Evolutionary conservation across 176 grass and related monocot genomes (phyloP).

Genomic region (bread wheat (Triticum aestivum)): DNA sequence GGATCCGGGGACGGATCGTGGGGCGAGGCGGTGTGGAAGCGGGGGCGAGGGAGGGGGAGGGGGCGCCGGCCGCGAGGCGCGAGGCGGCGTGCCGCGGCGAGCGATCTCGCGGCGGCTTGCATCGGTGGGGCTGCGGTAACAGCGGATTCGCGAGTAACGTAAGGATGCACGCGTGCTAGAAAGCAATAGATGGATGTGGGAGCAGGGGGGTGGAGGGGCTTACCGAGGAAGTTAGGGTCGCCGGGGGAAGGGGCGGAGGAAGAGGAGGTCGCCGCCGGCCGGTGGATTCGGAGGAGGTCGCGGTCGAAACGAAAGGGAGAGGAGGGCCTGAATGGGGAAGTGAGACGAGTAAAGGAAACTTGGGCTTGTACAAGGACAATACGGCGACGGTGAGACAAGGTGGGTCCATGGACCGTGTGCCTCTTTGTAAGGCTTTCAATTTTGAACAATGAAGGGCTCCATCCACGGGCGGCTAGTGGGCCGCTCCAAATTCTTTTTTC

Average conservation of each 20-base stretch:
- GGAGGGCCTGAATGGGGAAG: neutral
- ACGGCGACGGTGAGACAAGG: too few relatives aligned
- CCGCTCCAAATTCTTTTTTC: too few relatives aligned
- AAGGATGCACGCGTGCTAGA: conserved; percentile 8
- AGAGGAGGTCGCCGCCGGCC: conserved; percentile 33
- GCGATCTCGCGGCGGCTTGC: conserved; percentile 22
- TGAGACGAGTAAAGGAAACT: too few relatives aligned
- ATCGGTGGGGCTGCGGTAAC: conserved; percentile 24
- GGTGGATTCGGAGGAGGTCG: conserved; percentile 29
- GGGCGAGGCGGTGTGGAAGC: conserved; percentile 8
- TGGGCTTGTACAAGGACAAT: too few relatives aligned
- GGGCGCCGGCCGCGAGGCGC: neutral
- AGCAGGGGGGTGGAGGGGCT: neutral
- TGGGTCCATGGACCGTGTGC: too few relatives aligned
- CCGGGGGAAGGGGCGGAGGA: neutral
- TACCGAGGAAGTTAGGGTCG: conserved; percentile 33
- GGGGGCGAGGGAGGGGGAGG: neutral
- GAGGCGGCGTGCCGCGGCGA: neutral
- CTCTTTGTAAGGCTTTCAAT: too few relatives aligned
- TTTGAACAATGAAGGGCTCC: too few relatives aligned
- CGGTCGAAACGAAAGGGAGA: neutral
- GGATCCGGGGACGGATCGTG: conserved; percentile 21
- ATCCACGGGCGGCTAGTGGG: too few relatives aligned
- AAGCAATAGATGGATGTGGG: neutral
- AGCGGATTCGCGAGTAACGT: conserved; percentile 39